phyloP scores from a whole-genome alignment of 2,329 filamentous ascomycete species.

The Huntiella abstrusa region DNA sequence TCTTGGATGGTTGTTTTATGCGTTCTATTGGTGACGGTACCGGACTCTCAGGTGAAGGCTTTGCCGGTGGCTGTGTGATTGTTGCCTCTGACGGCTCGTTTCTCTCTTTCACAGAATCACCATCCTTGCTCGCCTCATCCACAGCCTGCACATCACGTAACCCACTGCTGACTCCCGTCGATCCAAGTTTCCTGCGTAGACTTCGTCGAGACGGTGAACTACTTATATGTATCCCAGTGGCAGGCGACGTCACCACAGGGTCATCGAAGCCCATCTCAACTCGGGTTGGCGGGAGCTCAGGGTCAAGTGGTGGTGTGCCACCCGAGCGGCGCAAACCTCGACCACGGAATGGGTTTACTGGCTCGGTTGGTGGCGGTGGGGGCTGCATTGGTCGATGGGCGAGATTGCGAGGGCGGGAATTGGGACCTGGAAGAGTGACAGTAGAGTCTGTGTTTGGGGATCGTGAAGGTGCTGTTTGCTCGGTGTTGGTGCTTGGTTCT shows the following conservation, averaged over 20 bases:
- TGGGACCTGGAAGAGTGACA: not conserved
- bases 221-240: conserved; percentile 30
- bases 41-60: not conserved
- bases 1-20: not conserved
- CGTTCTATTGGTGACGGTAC: not conserved
- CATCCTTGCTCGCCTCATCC: not conserved
- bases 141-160: conserved; percentile 14
- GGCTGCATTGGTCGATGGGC: not conserved
- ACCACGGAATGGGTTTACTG: conserved; percentile 7
- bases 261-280: conserved; percentile 30
- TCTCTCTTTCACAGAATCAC: not conserved
- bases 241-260: conserved; percentile 33
- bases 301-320: conserved; percentile 15
- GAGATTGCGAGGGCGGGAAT: too few species aligned
- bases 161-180: conserved; percentile 30
- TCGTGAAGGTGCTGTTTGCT: not conserved
- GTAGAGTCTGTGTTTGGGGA: not conserved
- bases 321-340: conserved; percentile 14
- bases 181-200: conserved; percentile 1
- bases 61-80: not conserved
- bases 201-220: conserved; percentile 9
- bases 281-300: conserved; percentile 43
- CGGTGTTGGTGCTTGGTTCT: conserved; percentile 5
- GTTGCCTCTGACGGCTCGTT: not conserved
- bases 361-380: not conserved